Conservation (phyloP, 2,329 filamentous ascomycete species). For the Drechslerella coelobrocha region DNA sequence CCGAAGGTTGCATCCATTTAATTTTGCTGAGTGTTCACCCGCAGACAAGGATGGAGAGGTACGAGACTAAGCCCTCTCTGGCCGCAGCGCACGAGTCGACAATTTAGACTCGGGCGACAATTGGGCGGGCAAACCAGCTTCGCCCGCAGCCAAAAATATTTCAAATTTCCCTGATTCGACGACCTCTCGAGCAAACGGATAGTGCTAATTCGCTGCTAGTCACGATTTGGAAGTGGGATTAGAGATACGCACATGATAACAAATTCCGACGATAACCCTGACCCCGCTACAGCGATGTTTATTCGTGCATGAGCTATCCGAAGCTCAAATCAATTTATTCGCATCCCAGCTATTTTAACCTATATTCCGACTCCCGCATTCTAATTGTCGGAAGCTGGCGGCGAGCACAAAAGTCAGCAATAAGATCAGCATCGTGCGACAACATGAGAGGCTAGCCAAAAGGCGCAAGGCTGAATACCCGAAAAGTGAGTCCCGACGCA, state of each 20-base stretch:
- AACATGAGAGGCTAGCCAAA: constrained; percentile 19
- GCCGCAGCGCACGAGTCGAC: constrained; percentile 17
- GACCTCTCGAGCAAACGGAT: constrained; percentile 15
- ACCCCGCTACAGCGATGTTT: constrained; percentile 14
- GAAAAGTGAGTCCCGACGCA: constrained; percentile 13
- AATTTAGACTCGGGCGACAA: constrained; percentile 7
- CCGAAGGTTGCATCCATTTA: constrained; percentile 19
- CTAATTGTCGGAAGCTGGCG: constrained; percentile 30
- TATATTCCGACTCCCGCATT: constrained; percentile 17
- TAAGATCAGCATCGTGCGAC: constrained; percentile 35
- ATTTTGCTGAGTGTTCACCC: constrained; percentile 17
- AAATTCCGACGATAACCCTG: constrained; percentile 50
- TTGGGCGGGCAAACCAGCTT: constrained; percentile 18
- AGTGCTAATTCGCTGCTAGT: constrained; percentile 27
- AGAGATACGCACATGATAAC: constrained; percentile 49
- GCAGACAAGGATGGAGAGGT: constrained; percentile 33
- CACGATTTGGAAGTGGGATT: constrained; percentile 45
- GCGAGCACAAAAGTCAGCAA: constrained; percentile 39
- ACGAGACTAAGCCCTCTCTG: constrained; percentile 48
- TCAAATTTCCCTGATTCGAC: constrained; percentile 36
- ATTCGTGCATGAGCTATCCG: constrained; percentile 26
- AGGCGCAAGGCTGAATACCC: constrained; percentile 39
- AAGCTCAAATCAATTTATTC: constrained; percentile 20
- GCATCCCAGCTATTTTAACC: constrained; percentile 26
- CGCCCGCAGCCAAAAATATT: constrained; percentile 50